Conservation (phyloP, 805 yeast genomes). For the Cyberlindnera saturnus region DNA sequence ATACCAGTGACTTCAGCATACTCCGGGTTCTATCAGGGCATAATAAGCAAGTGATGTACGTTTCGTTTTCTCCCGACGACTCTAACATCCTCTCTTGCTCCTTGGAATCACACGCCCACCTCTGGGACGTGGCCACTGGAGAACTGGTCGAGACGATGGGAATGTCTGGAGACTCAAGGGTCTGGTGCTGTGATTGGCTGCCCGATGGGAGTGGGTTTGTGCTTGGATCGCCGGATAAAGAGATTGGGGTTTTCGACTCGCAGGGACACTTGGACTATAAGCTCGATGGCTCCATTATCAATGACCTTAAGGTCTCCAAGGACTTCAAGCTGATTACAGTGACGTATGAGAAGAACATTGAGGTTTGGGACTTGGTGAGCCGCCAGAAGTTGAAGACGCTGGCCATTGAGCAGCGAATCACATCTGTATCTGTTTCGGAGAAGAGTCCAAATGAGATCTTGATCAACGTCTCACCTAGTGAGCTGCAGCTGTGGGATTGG, state of each 20-base stretch:
- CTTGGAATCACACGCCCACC: slow-evolving; percentile 59
- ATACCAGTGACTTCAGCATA: slow-evolving; percentile 37
- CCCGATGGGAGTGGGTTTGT: slow-evolving; percentile 51
- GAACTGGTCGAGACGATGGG: slow-evolving; percentile 18
- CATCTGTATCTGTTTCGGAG: slow-evolving; percentile 55
- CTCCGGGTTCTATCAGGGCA: slow-evolving; percentile 37
- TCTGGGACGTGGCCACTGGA: slow-evolving; percentile 56
- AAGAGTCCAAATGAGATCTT: slow-evolving; percentile 49
- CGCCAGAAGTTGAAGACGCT: slow-evolving; percentile 39
- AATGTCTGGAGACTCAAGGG: slow-evolving; percentile 25
- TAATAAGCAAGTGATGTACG: slow-evolving; percentile 51
- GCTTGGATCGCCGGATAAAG: slow-evolving; percentile 74
- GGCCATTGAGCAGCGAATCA: slow-evolving; percentile 50
- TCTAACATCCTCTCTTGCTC: slow-evolving; percentile 62
- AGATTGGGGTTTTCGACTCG: slow-evolving; percentile 40
- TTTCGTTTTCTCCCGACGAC: slow-evolving; percentile 76
- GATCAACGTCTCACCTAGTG: slow-evolving; percentile 67
- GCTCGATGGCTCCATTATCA: slow-evolving; percentile 43
- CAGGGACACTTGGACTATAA: slow-evolving; percentile 24
- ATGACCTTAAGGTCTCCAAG: slow-evolving; percentile 61
- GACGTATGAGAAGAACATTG: slow-evolving; percentile 55
- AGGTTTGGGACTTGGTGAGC: slow-evolving; percentile 48
- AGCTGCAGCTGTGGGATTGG: slow-evolving; percentile 78
- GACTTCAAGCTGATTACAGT: slow-evolving; percentile 63
- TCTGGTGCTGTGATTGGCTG: slow-evolving; percentile 66